Evolutionary conservation across 176 grass and related monocot genomes (phyloP), one percentile per base, ranked within the genome.

Genomic region (Coix lacrymajobi): DNA sequence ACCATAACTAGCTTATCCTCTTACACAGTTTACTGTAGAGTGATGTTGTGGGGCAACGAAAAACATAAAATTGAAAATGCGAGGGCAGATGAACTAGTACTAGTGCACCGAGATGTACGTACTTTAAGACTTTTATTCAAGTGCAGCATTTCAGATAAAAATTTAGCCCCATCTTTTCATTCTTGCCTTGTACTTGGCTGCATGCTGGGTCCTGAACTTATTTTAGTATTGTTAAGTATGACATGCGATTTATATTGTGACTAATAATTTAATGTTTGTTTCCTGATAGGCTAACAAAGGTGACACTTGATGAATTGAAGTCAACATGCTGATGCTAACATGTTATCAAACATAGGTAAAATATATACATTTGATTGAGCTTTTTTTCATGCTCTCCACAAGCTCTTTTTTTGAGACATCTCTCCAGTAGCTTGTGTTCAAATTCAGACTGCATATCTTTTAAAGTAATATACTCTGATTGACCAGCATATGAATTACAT

Each of bases 1-100:
- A 65, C 71, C 82, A 70, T 67, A 57, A 76, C 41, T 81, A 73
- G 78, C 83, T 85, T 81, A 89, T 89, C 78, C 36, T 89, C 34
- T 81, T 85, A 85, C 78, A 57, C 19, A 85, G 7, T 65, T 71
- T 71, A 85, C 72, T 89, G 83, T 85, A 81, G 52, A 81, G 37
- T 63, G 52, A 45, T 81, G 41, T 70, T 63, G 72, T 22, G 68
- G 77, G 38, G 68, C 69, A 60, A 81, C 36, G 15, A 22, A 81
- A 79, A 67, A 36, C 60, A 30, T 61, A 75, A 43, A 24, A 84
- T 81, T 89, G 32, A 54, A 85, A 68, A 85, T 77, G 38, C 52
- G 49, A 67, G 32, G 20, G 26, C 71, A 89, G 54, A 77, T 64
- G 52, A 77, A 76, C 71, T 46, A 34, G 63, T 75, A 74, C 69